A percentile compares a stretch with the other conserved stretches of the same genome.
Evolutionary conservation across 2,329 filamentous ascomycete species (phyloP).

Genomic region (Alternaria arborescens): DNA sequence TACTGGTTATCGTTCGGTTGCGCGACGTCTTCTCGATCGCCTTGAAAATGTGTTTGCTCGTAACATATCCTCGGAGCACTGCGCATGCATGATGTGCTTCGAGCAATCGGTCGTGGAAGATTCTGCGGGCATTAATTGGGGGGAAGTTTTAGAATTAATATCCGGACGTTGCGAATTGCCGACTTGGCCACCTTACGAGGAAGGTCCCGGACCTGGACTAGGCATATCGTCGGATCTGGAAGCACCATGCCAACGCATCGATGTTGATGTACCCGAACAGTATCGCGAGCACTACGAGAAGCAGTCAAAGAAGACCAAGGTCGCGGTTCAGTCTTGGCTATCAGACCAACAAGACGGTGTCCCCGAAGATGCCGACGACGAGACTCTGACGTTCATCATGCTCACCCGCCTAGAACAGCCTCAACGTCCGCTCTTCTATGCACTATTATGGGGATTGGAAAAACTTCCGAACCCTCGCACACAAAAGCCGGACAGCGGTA

Average conservation of each 20-base stretch:
- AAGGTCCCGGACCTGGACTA: constrained; percentile 61
- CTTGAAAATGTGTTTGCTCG: constrained; percentile 94
- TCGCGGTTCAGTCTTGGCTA: constrained; percentile 91
- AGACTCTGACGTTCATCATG: constrained; percentile 92
- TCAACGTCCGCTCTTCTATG: constrained; percentile 82
- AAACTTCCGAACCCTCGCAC: constrained; percentile 65
- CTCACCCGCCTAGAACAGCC: constrained; percentile 82
- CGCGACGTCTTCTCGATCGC: constrained; percentile 84
- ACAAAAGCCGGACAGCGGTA: constrained; percentile 69
- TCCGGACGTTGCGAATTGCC: constrained; percentile 88
- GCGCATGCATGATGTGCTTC: constrained; percentile 84
- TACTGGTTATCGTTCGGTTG: constrained; percentile 94
- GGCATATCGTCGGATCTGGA: constrained; percentile 61
- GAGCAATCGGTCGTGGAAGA: constrained; percentile 55
- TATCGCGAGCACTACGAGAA: constrained; percentile 91
- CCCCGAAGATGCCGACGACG: constrained; percentile 90
- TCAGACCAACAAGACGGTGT: constrained; percentile 79
- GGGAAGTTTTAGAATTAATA: constrained; percentile 91
- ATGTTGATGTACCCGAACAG: constrained; percentile 93
- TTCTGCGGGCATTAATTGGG: constrained; percentile 82
- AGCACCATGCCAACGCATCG: constrained; percentile 77
- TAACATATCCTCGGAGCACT: constrained; percentile 87
- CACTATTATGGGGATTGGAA: constrained; percentile 71
- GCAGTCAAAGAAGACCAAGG: constrained; percentile 90
- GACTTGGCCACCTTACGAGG: constrained; percentile 84